These are phyloP conservation scores for Ceratobasidium papillatum DNA, from an alignment of 1,284 basidiomycete species.

Conservation along the genomic window DNA sequence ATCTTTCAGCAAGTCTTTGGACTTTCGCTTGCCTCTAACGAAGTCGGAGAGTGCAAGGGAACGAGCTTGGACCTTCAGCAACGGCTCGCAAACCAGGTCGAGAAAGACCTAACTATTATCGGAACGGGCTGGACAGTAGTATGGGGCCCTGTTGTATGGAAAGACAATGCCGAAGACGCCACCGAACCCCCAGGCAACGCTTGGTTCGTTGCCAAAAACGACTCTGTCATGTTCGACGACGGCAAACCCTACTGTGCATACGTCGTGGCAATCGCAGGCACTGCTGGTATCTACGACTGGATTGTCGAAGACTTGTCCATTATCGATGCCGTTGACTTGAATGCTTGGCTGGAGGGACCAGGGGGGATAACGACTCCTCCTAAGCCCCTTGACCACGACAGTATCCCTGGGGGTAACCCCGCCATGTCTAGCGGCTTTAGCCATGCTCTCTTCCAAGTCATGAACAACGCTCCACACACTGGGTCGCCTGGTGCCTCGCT, in stretches of 20 bases:
- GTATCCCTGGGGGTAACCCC: too few species aligned
- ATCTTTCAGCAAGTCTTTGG: constrained; percentile 34
- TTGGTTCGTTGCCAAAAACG: constrained; percentile 28
- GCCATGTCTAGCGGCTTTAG: background rate
- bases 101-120: background rate
- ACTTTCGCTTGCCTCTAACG: background rate
- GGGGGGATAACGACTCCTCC: too few species aligned
- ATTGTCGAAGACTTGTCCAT: constrained; percentile 3
- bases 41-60: background rate
- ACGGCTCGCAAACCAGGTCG: background rate
- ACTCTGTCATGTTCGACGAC: background rate
- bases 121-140: constrained; percentile 3
- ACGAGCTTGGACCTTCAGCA: background rate
- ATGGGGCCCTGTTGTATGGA: constrained; percentile 36
- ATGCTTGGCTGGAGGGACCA: background rate
- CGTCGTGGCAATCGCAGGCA: constrained; percentile 39
- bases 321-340: background rate
- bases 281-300: constrained; percentile 13
- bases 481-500: background rate
- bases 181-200: constrained; percentile 5
- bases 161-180: background rate
- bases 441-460: background rate
- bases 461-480: background rate
- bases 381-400: background rate
- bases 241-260: background rate